Base-by-base conservation (phyloP, 2,329 filamentous ascomycete genomes). In the Aspergillus amoenus region DNA sequence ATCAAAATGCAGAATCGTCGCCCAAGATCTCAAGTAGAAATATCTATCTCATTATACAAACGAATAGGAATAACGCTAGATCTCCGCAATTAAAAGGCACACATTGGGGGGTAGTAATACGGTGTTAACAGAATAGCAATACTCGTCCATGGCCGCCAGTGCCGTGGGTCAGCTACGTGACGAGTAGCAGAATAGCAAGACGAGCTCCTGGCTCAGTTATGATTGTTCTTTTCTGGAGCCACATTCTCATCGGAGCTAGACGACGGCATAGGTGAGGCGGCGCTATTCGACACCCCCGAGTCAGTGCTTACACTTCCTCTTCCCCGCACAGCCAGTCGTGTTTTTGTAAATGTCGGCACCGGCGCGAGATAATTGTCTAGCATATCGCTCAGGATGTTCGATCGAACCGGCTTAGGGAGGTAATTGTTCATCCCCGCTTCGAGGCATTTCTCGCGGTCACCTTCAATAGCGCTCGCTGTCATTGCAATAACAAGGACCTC, bases 391-490 rank as follows among this genome's bases (percentile, higher is more conserved):
- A 97, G 79, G 41, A 95, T 87, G 46, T 93, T 89, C 4, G 90
- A 91, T 59, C 92, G 84, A n/a, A 97, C 93, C 1, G 93, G 93
- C 72, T 97, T 97, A 15, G 93, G 92, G 1, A 97, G 84, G 68
- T 97, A 97, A 68, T 97, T 94, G 73, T 97, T 96, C 93, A 97
- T 97, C 44, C 93, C 93, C 1, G 91, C 91, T 49, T 92, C 91
- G n/a, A 97, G 79, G 66, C 93, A 97, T 76, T 96, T 97, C 72
- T 97, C 93, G 47, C 93, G 83, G 70, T 97, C 93, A 17, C 93
- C 93, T 70, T 94, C 90, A 60, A 97, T 97, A 3, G 93, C 93
- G 24, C 88, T 93, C 1, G 93, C 93, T 1, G 93, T 97, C 93
- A 97, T 97, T 54, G 93, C 93, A 66, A 97, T 97, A 48, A 97